These are phyloP conservation scores for Dactylellina parvicollis DNA, from an alignment of 2,329 filamentous ascomycete genomes.

Conservation along the genomic window DNA sequence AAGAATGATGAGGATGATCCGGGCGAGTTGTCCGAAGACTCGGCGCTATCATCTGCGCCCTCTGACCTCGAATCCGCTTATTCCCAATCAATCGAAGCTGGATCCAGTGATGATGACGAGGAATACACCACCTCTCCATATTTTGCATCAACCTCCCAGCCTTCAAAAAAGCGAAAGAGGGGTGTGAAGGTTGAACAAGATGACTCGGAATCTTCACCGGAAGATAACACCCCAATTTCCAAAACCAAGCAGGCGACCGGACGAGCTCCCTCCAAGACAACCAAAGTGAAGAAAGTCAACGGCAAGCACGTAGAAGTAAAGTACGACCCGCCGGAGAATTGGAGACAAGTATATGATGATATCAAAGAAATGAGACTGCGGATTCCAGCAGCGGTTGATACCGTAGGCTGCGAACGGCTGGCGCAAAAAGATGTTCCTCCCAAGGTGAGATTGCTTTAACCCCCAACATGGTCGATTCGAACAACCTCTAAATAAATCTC, in stretches of 20 bases:
- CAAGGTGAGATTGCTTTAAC: slow-evolving; percentile 53
- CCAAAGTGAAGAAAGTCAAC: slow-evolving; percentile 61
- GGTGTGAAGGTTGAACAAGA: slow-evolving; percentile 13
- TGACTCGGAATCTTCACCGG: not conserved
- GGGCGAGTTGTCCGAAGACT: slow-evolving; percentile 22
- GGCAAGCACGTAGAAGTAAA: slow-evolving; percentile 59
- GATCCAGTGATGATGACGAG: slow-evolving; percentile 35
- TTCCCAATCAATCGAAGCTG: slow-evolving; percentile 21
- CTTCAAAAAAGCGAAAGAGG: slow-evolving; percentile 43
- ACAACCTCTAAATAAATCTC: not conserved
- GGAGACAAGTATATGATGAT: slow-evolving; percentile 81
- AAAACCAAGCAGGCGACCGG: slow-evolving; percentile 25
- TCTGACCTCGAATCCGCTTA: slow-evolving; percentile 50
- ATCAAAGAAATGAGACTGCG: slow-evolving; percentile 80
- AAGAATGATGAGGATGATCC: slow-evolving; percentile 1
- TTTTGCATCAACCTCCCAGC: slow-evolving; percentile 31
- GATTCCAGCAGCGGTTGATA: slow-evolving; percentile 86
- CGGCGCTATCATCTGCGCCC: slow-evolving; percentile 47
- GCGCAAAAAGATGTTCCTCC: slow-evolving; percentile 67
- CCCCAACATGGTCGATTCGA: not conserved
- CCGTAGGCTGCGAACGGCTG: slow-evolving; percentile 90
- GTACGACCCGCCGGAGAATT: slow-evolving; percentile 73
- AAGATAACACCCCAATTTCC: not conserved
- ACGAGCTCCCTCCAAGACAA: slow-evolving; percentile 17
- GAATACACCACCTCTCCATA: slow-evolving; percentile 48